Evolutionary conservation across 192 early-diverging fungal species (phyloP).

Genomic region (Gamsiella multidivaricata): DNA sequence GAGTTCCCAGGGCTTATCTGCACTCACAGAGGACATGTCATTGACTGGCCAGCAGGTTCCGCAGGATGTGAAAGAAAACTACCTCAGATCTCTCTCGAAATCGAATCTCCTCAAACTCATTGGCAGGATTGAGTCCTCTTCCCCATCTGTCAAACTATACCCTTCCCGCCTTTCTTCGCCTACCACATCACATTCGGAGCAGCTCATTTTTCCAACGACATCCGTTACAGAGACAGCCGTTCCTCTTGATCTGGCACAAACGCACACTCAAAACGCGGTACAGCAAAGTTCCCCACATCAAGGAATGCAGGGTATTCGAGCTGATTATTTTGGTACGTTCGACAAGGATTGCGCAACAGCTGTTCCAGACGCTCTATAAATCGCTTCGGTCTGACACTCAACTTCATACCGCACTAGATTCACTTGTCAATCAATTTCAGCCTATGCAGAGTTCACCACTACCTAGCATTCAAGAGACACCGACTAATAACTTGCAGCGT

Average conservation of each 20-base stretch:
- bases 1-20: conserved; percentile 22
- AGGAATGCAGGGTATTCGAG: background rate
- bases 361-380: too few species aligned
- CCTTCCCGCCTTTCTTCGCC: conserved; percentile 39
- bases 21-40: conserved; percentile 39
- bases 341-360: too few species aligned
- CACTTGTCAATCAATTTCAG: conserved; percentile 14
- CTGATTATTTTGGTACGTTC: conserved; percentile 42
- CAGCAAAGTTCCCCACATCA: background rate
- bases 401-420: background rate
- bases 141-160: conserved; percentile 28
- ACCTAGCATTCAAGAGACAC: background rate
- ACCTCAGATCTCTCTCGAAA: conserved; percentile 22
- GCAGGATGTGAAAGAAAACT: conserved; percentile 29
- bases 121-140: conserved; percentile 22
- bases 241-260: conserved; percentile 9
- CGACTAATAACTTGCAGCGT: background rate
- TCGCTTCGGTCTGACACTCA: too few species aligned
- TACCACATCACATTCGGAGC: conserved; percentile 1
- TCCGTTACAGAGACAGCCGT: background rate
- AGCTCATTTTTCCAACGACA: background rate
- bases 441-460: background rate
- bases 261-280: background rate
- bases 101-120: conserved; percentile 34
- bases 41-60: conserved; percentile 30